A percentile compares a stretch with the other conserved stretches of the same genome.
phyloP scores from a whole-genome alignment of 2,329 filamentous ascomycete species.

The Fusarium bulbicola region DNA sequence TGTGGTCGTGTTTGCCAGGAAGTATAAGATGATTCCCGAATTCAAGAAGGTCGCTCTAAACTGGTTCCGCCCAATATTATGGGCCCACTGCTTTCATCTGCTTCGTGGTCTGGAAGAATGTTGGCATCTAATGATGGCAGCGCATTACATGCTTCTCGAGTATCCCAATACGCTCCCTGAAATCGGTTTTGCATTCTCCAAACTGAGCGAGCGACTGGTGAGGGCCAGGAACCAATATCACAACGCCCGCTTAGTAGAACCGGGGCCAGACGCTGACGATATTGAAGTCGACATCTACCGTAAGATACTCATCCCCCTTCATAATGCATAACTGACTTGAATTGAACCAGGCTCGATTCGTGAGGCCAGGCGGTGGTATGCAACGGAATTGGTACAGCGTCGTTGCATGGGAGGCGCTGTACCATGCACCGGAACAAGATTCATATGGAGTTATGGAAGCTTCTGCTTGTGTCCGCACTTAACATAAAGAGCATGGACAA shows the following conservation, averaged over 20 bases:
- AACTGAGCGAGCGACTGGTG: not conserved
- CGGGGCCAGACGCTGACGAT: not conserved
- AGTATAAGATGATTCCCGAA: not conserved
- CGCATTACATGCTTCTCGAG: not conserved
- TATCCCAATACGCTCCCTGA: not conserved
- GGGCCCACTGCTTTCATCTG: rapidly evolving
- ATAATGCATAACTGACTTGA: not conserved
- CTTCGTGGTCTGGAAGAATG: not conserved
- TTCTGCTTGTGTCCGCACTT: not conserved
- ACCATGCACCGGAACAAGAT: not conserved
- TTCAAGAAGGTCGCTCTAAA: not conserved
- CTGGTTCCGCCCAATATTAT: not conserved
- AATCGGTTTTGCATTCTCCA: not conserved
- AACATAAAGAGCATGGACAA: not conserved
- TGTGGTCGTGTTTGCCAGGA: not conserved
- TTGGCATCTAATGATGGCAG: not conserved
- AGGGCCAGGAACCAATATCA: not conserved
- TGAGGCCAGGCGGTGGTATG: not conserved
- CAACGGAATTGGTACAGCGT: no score
- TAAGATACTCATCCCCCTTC: not conserved
- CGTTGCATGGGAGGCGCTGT: no score
- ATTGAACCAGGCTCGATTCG: not conserved
- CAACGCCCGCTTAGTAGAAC: not conserved
- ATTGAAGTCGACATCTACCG: not conserved
- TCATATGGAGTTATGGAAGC: not conserved